Base-by-base conservation (phyloP, 2,329 filamentous ascomycete species). In the Lecanicillium sp. region DNA sequence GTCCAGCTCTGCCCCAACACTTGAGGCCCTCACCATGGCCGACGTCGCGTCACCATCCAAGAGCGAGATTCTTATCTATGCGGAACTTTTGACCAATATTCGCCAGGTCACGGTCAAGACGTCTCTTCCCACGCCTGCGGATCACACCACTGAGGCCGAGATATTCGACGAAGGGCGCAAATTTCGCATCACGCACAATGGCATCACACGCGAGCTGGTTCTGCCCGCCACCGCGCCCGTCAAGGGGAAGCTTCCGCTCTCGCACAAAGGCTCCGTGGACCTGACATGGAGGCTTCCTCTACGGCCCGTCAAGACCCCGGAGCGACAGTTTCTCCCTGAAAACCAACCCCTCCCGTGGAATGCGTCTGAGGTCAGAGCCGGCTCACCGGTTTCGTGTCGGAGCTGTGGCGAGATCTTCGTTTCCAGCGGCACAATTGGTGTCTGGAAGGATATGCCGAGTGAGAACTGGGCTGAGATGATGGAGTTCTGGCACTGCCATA, bases 381-480 rank as follows among this genome's bases (percentile, higher is more conserved):
- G 58, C 1, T 68, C 71, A 29, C 49, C 60, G 14, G 59, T 85
- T 56, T 48, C 55, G 23, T 74, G 74, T 57, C 65, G 72, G 50
- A 45, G 55, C 53, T 75, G 72, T 62, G 43, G 54, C 37, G 50
- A 60, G 14, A 51, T 45, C 2, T 51, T 80, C 15, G 65, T 80
- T 11, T 33, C 57, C 1, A 47, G 57, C 3, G 67, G 62, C 7
- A 56, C 44, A 3, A 69, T 80, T 7, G 68, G 65, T 32, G 65
- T 68, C 30, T 98, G 93, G 91, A 95, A 91, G 67, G 90, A 98
- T 60, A 71, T 98, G 15, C 93, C 93, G 0, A 95, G 90, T 60
- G 90, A 95, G 58, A 91, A 95, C 60, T 98, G 93, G 93, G 94
- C 93, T 0, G 93, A 98, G 69, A 95, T 98, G 90, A 98, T 98